phyloP scores from a whole-genome alignment of 805 yeast genomes.

The Saccharomycopsis synnaedendra region DNA sequence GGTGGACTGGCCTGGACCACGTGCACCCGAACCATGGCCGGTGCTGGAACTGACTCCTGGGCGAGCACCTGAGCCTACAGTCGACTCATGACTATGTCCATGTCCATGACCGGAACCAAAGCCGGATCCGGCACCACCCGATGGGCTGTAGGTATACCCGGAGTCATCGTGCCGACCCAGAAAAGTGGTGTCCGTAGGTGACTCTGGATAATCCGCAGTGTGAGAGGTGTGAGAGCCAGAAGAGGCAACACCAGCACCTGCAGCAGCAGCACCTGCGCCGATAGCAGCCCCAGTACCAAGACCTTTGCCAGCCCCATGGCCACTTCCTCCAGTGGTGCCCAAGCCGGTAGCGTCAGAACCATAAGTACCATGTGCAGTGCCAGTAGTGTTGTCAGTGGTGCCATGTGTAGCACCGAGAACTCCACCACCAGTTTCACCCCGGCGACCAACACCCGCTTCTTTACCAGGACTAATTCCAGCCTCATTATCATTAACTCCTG shows the following conservation, averaged over 20 bases:
- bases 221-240: neutral
- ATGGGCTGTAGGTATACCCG: neutral
- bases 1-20: neutral
- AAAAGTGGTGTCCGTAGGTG: too few relatives aligned
- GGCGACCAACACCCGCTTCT: too few relatives aligned
- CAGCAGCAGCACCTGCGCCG: constrained; percentile 12
- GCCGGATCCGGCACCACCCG: constrained; percentile 2
- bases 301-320: neutral
- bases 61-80: neutral
- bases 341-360: neutral
- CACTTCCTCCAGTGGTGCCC: neutral
- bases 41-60: neutral
- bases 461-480: too few relatives aligned
- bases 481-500: too few relatives aligned
- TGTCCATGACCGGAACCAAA: neutral
- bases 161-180: too few relatives aligned
- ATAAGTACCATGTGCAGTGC: too few relatives aligned
- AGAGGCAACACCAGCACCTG: constrained; percentile 10
- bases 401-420: too few relatives aligned
- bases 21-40: neutral
- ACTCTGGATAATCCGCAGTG: too few relatives aligned
- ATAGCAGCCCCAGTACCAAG: constrained; percentile 6
- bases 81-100: neutral
- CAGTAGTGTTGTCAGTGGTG: too few relatives aligned
- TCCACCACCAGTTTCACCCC: too few relatives aligned